Evolutionary conservation across 345 rosid genomes (phyloP).

Genomic region (Linum trigynum): DNA sequence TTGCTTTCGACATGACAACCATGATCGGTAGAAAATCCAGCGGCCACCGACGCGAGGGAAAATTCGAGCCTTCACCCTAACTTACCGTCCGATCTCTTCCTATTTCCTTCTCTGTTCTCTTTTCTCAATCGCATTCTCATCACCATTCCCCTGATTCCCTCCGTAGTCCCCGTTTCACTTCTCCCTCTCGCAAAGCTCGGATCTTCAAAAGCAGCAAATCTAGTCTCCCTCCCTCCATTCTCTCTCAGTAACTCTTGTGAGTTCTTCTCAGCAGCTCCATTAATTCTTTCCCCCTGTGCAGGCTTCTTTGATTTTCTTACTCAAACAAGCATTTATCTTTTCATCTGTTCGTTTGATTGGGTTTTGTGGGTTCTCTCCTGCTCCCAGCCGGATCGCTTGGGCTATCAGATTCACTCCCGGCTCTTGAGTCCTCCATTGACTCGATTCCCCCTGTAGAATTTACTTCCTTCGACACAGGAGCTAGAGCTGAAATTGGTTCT

Average conservation of each 20-base stretch:
- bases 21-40: conserved; percentile 5
- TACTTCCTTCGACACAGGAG: no score
- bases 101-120: no score
- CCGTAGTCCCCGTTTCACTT: neutral
- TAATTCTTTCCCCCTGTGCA: no score
- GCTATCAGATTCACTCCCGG: conserved; percentile 6
- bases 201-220: neutral
- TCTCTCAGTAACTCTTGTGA: neutral
- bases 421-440: no score
- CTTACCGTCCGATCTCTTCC: conserved; percentile 26
- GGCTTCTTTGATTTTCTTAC: neutral
- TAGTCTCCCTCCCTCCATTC: neutral
- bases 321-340: neutral
- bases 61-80: conserved; percentile 12
- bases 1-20: no score
- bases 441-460: no score
- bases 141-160: neutral
- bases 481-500: no score
- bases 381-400: neutral
- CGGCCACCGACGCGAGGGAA: conserved; percentile 52
- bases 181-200: no score
- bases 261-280: no score
- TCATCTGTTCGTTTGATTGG: no score
- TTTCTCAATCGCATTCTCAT: neutral
- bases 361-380: neutral